phyloP scores from a whole-genome alignment of 1,284 basidiomycete genomes.

The Erythrobasidium hasegawianum region DNA sequence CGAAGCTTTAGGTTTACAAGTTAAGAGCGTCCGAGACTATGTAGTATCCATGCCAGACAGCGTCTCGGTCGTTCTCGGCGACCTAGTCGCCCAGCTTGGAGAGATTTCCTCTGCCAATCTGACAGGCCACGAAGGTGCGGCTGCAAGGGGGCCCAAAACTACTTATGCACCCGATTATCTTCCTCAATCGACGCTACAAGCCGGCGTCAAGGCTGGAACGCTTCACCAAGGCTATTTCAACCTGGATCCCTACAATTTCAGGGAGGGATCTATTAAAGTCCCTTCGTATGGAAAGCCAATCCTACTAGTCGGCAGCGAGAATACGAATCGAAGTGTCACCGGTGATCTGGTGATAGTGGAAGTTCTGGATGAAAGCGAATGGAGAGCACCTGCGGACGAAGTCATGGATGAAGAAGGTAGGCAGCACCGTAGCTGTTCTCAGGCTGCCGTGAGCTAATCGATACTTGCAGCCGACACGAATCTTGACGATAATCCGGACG shows the following conservation, averaged over 20 bases:
- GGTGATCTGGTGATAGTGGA: conserved; percentile 92
- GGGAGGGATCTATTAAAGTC: conserved; percentile 82
- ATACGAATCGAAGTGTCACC: conserved; percentile 93
- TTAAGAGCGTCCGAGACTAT: conserved; percentile 56
- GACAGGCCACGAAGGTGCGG: conserved; percentile 20
- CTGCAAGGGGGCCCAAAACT: conserved; percentile 39
- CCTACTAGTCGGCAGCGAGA: conserved; percentile 78
- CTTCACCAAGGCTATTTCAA: conserved; percentile 92
- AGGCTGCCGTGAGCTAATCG: neutral
- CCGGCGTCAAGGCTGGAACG: conserved; percentile 79
- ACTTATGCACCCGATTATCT: conserved; percentile 62
- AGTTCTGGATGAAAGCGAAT: conserved; percentile 79
- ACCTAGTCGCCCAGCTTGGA: conserved; percentile 69
- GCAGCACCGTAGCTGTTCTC: conserved; percentile 43
- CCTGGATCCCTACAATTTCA: conserved; percentile 91
- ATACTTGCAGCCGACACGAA: conserved; percentile 60
- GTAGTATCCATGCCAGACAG: conserved; percentile 65
- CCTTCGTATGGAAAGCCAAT: conserved; percentile 71
- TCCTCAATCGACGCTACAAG: conserved; percentile 65
- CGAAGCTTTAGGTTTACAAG: conserved; percentile 62
- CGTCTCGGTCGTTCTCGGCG: conserved; percentile 62
- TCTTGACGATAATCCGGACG: conserved; percentile 84
- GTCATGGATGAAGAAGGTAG: conserved; percentile 86
- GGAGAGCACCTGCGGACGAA: conserved; percentile 88
- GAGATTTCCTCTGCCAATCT: conserved; percentile 47